Evolutionary conservation across 2,329 filamentous ascomycete species (phyloP).

Genomic region (Stagonosporopsis tanaceti): DNA sequence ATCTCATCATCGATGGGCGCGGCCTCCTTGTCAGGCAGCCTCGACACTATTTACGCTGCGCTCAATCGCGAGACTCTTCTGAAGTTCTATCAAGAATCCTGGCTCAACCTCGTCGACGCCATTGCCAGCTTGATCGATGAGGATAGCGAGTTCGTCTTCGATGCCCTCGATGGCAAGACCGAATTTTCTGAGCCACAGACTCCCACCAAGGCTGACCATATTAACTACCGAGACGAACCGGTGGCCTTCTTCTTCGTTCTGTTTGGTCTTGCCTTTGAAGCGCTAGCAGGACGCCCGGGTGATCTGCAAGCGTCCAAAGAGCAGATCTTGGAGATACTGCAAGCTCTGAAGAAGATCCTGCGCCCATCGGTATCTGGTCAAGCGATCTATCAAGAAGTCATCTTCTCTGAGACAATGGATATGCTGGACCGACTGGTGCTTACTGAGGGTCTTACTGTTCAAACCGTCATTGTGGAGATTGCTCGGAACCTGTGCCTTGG

Average conservation of each 20-base stretch:
- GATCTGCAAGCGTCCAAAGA: constrained; percentile 75
- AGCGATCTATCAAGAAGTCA: constrained; percentile 93
- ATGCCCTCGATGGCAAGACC: constrained; percentile 87
- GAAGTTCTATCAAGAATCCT: constrained; percentile 95
- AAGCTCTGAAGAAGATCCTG: constrained; percentile 92
- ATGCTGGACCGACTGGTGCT: constrained; percentile 90
- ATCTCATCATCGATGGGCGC: constrained; percentile 90
- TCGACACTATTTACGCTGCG: constrained; percentile 94
- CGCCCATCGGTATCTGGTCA: constrained; percentile 94
- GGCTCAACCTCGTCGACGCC: constrained; percentile 95
- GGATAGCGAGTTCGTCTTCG: constrained; percentile 97
- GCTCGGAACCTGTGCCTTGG: constrained; percentile 87
- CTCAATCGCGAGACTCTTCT: constrained; percentile 92
- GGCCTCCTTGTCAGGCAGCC: constrained; percentile 79
- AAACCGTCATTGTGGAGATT: constrained; percentile 92
- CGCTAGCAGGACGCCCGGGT: constrained; percentile 81
- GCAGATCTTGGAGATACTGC: constrained; percentile 86
- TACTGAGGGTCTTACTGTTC: constrained; percentile 87
- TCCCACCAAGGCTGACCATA: constrained; percentile 71
- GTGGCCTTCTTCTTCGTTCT: constrained; percentile 99
- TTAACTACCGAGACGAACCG: constrained; percentile 97
- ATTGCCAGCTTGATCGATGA: constrained; percentile 97
- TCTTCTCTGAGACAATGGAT: constrained; percentile 98
- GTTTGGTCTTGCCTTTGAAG: constrained; percentile 95
- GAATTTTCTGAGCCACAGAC: constrained; percentile 46